Evolutionary conservation across 2,329 filamentous ascomycete species (phyloP), one percentile per base, ranked within the genome.

Genomic region (Chrysoporthe deuterocubensis): DNA sequence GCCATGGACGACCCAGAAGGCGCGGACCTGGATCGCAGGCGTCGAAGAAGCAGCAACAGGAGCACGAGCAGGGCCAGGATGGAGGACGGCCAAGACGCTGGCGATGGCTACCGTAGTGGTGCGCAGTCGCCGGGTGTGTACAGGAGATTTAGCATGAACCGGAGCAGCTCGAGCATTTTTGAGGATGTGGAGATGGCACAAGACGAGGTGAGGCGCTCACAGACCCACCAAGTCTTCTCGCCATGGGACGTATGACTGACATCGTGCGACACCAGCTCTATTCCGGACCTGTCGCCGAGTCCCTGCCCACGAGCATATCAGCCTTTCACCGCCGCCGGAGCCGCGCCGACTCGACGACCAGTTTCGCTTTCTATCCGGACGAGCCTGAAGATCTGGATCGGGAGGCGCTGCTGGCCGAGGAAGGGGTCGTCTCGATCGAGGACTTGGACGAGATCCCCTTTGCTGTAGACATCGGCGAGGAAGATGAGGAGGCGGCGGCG

Each of bases 141-240:
- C 78, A 84, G 90, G 65, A 84, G 90, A 64, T 83, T 90, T 66
- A 84, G 84, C 72, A 91, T 90, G 63, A 92, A 92, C 74, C 84
- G 89, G 74, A 93, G 91, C 80, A 89, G 85, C 79, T 84, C 90
- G 46, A 97, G 93, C 79, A 90, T 97, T 73, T 90, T 97, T 73
- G 93, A 93, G 72, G 93, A 97, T 79, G 94, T 98, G n/a, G 95
- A 97, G 78, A 98, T 99, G 96, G 95, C 96, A 26, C 93, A 96
- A 63, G 93, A 97, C 77, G 95, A 98, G 87, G 92, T 96, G 76
- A 64, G 80, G 62, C n/a, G 69, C 13, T 7, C 44, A 21, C 26
- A 34, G 14, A 21, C 18, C 11, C 37, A 56, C 48, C 44, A 37
- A 9, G 54, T 34, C 26, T 26, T 26, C 26, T 26, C 37, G 9